Base-by-base conservation (phyloP, 805 yeast species). In the Lipomyces orientalis region DNA sequence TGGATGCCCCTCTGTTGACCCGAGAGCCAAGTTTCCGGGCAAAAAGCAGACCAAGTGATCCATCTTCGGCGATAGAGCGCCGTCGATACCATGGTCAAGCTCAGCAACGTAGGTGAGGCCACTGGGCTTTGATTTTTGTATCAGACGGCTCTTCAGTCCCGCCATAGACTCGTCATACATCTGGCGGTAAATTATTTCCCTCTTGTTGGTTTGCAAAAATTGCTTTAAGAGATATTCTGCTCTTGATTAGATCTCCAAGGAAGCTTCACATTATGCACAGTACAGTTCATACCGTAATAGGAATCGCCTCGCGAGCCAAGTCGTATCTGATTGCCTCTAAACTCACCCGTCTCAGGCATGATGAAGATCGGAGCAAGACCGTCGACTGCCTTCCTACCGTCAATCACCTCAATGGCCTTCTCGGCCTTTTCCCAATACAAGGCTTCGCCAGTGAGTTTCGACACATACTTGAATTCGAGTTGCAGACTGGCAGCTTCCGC, bases 301-400 rank as follows among this genome's bases (percentile, higher is more conserved):
- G 97, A 91, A 78, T 93, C 98, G 59, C 97, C 98, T 73, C 97
- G 83, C 0, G 97, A 90, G 0, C 98, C 98, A 64, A 93, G 80
- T 70, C 97, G 84, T 68, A 94, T 91, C 62, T 85, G 78, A 1
- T 76, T 73, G 0, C 92, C 92, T 67, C 81, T 85, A 77, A 86
- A 92, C 68, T 81, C 80, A 4, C 95, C 97, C 0, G 89, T 84
- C 54, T 87, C 88, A 8, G 97, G 95, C 49, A 86, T 81, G 49
- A 93, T 87, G 75, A 82, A 90, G 57, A 92, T 91, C 2, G 98
- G 97, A 2, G 86, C 97, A 54, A 93, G 82, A 0, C 97, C 97
- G 74, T 87, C 92, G 62, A 77, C 73, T 7, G 90, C 88, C 58
- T 85, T 83, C 73, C 86, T 87, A 3, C 81, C 78, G 75, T 93